Evolutionary conservation across 768 basidiomycete species (phyloP).

Genomic region (Dioszegia hungarica): DNA sequence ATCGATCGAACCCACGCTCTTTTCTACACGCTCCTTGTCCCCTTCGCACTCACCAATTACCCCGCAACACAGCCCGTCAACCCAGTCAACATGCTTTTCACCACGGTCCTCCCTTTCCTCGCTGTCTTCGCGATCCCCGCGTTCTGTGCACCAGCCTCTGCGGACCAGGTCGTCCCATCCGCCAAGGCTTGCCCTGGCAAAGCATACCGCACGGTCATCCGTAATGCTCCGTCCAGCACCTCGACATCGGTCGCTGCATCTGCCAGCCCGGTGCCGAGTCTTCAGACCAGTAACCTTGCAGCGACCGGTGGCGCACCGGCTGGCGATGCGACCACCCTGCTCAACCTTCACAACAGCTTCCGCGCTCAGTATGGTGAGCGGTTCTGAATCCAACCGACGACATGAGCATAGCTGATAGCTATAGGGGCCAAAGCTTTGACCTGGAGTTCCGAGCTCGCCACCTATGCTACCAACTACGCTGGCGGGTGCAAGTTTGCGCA

Average conservation of each 20-base stretch:
- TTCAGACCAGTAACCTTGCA: too few species aligned
- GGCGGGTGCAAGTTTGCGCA: constrained; percentile 65
- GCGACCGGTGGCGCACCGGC: background rate
- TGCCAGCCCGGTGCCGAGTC: too few species aligned
- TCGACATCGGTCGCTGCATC: too few species aligned
- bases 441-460: constrained; percentile 62
- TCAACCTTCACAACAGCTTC: constrained; percentile 35
- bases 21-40: too few species aligned
- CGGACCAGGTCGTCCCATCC: background rate
- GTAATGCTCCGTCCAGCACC: too few species aligned
- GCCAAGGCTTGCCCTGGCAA: too few species aligned
- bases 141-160: background rate
- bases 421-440: constrained; percentile 60
- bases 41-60: too few species aligned
- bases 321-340: constrained; percentile 10
- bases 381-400: too few species aligned
- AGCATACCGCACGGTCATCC: too few species aligned
- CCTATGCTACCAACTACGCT: constrained; percentile 66
- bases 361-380: constrained; percentile 29
- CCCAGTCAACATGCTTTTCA: background rate
- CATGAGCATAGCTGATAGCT: background rate
- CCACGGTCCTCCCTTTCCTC: background rate
- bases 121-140: background rate
- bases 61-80: background rate
- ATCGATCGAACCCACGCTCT: too few species aligned